Percentiles rank a stretch among this genome's conserved stretches.
Conservation (phyloP, 2,329 filamentous ascomycete genomes). For the Clarireedia homoeocarpa region DNA sequence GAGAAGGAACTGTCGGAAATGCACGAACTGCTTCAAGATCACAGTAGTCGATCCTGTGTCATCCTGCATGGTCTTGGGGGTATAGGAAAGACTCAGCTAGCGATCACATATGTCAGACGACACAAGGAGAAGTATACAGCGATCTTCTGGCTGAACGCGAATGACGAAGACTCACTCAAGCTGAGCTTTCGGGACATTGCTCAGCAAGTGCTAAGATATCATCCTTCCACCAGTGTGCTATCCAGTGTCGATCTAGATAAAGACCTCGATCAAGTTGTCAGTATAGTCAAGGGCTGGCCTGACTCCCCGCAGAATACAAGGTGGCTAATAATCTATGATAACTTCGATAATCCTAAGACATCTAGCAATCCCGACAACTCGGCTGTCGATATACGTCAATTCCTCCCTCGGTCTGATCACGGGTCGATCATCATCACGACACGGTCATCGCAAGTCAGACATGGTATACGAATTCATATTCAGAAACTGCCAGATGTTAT, state of each 20-base stretch:
- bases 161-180: conserved; percentile 30
- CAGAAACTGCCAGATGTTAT: conserved; percentile 10
- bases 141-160: conserved; percentile 37
- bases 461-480: conserved; percentile 5
- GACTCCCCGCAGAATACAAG: conserved; percentile 27
- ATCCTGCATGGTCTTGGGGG: conserved; percentile 28
- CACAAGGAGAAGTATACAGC: conserved; percentile 32
- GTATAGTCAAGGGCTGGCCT: conserved; percentile 34
- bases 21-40: not conserved
- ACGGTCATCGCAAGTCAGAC: not conserved
- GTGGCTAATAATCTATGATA: conserved; percentile 25
- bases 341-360: conserved; percentile 32
- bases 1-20: not conserved
- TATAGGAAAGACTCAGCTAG: conserved; percentile 38
- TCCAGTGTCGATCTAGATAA: conserved; percentile 16
- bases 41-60: not conserved
- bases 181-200: conserved; percentile 30
- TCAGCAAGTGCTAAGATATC: conserved; percentile 25
- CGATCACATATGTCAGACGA: conserved; percentile 30
- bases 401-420: conserved; percentile 9
- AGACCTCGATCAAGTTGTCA: conserved; percentile 24
- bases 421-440: conserved; percentile 11
- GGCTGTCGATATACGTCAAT: conserved; percentile 8
- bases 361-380: not conserved
- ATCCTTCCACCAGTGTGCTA: conserved; percentile 24